These are phyloP conservation scores for Xylaria sp. DNA, from an alignment of 2,329 filamentous ascomycete species.

Conservation along the genomic window DNA sequence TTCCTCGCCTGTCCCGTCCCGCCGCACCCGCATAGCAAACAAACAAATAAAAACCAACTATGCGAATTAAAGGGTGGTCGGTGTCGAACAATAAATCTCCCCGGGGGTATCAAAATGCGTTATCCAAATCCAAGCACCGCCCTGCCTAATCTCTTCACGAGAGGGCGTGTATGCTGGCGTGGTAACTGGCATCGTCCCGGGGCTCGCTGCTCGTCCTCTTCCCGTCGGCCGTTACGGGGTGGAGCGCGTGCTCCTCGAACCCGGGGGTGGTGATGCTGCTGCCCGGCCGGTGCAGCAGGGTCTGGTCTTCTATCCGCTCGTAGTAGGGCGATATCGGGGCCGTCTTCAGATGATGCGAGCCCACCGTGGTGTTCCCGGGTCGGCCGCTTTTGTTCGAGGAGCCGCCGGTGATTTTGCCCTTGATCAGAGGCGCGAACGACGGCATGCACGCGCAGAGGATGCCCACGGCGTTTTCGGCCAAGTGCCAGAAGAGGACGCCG, in stretches of 20 bases:
- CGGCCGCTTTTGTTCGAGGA: slow-evolving; percentile 4
- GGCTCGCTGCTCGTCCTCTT: slow-evolving; percentile 9
- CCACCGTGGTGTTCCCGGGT: slow-evolving; percentile 3
- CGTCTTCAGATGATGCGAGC: background rate
- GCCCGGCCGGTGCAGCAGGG: slow-evolving; percentile 5
- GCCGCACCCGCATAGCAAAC: background rate
- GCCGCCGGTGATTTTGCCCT: slow-evolving; percentile 7
- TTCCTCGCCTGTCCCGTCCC: background rate
- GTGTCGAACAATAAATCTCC: slow-evolving; percentile 8
- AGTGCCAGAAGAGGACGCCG: slow-evolving; percentile 40
- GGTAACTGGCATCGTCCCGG: slow-evolving; percentile 12
- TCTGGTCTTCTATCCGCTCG: slow-evolving; percentile 28
- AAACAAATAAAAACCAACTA: background rate
- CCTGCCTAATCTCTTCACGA: background rate
- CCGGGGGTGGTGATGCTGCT: background rate
- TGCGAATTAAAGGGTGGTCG: background rate
- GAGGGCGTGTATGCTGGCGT: slow-evolving; percentile 3
- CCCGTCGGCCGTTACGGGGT: background rate
- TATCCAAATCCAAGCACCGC: slow-evolving; percentile 3
- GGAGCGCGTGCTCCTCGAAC: slow-evolving; percentile 23
- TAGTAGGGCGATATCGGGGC: slow-evolving; percentile 19
- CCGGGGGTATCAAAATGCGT: slow-evolving; percentile 14
- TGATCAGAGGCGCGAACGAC: slow-evolving; percentile 32
- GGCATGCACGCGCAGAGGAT: slow-evolving; percentile 37
- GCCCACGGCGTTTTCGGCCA: slow-evolving; percentile 38